Evolutionary conservation across 495 filamentous ascomycete species (phyloP).

Genomic region (Lasiosphaeria miniovina): DNA sequence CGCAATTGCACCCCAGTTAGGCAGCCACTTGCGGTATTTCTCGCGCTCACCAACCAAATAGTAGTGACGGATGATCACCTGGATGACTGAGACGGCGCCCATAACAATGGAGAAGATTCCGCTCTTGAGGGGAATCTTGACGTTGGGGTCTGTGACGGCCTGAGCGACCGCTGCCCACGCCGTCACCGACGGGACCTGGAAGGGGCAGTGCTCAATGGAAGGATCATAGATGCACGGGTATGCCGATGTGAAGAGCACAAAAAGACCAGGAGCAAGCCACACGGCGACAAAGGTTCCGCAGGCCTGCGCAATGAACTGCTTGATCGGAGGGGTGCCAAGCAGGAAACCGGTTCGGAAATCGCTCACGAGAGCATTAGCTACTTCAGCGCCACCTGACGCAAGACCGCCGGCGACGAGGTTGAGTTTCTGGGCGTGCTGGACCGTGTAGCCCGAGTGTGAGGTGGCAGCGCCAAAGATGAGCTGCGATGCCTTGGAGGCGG

Average conservation of each 20-base stretch:
- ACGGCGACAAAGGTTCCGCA: constrained; percentile 59
- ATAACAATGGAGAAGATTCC: constrained; percentile 58
- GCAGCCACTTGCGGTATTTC: constrained; percentile 57
- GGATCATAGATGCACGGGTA: constrained; percentile 62
- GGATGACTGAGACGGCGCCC: constrained; percentile 45
- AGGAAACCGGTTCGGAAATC: constrained; percentile 66
- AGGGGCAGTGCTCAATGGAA: constrained; percentile 41
- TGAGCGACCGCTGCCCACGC: constrained; percentile 65
- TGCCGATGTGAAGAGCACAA: constrained; percentile 60
- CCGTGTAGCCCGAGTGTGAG: constrained; percentile 41
- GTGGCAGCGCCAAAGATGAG: constrained; percentile 63
- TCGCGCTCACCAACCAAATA: constrained; percentile 44
- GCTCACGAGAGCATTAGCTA: constrained; percentile 51
- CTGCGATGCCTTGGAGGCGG: constrained; percentile 65
- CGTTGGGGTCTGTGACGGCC: constrained; percentile 57
- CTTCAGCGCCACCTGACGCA: constrained; percentile 56
- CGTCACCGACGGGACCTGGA: constrained; percentile 58
- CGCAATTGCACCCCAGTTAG: constrained; percentile 66
- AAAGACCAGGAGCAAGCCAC: constrained; percentile 62
- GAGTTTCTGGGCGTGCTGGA: constrained; percentile 52
- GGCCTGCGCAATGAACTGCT: constrained; percentile 63
- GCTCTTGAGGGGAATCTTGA: constrained; percentile 54
- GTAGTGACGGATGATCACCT: constrained; percentile 57
- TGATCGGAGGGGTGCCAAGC: constrained; percentile 57
- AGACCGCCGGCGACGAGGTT: constrained; percentile 64